Evolutionary conservation across 2,329 filamentous ascomycete genomes (phyloP).

Genomic region (Cadophora sp.): DNA sequence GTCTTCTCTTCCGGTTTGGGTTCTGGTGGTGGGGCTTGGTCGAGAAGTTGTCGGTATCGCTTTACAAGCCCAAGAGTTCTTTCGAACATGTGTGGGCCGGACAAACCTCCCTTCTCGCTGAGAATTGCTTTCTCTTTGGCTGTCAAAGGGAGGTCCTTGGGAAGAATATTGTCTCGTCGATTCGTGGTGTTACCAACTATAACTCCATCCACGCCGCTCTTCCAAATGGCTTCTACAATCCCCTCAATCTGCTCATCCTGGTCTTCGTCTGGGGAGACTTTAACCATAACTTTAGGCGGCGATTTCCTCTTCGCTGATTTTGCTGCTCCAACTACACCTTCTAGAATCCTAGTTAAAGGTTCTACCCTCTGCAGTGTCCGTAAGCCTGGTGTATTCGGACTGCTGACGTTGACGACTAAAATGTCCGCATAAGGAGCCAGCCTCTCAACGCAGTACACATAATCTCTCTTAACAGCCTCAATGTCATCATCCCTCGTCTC

Average conservation of each 20-base stretch:
- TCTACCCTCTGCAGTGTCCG: slow-evolving; percentile 85
- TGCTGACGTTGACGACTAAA: slow-evolving; percentile 97
- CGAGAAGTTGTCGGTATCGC: slow-evolving; percentile 76
- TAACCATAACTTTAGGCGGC: slow-evolving; percentile 91
- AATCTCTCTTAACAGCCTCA: slow-evolving; percentile 78
- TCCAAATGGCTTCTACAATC: slow-evolving; percentile 84
- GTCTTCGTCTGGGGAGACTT: slow-evolving; percentile 96
- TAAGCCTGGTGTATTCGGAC: slow-evolving; percentile 92
- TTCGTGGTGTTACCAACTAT: slow-evolving; percentile 99
- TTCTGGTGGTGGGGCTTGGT: slow-evolving; percentile 51
- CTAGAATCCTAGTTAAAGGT: slow-evolving; percentile 81
- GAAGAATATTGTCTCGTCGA: slow-evolving; percentile 73
- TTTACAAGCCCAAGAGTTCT: slow-evolving; percentile 80
- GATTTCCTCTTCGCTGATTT: slow-evolving; percentile 70
- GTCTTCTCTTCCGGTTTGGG: slow-evolving; percentile 22
- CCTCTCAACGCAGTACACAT: slow-evolving; percentile 86
- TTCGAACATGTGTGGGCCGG: slow-evolving; percentile 87
- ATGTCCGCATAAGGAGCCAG: slow-evolving; percentile 91
- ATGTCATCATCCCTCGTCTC: slow-evolving; percentile 85
- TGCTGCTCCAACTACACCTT: slow-evolving; percentile 83
- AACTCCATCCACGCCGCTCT: slow-evolving; percentile 88
- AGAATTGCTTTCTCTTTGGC: slow-evolving; percentile 71
- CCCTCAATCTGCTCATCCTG: slow-evolving; percentile 82
- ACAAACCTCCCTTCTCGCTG: slow-evolving; percentile 85
- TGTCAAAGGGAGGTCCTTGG: slow-evolving; percentile 69